Conservation (phyloP, 1,284 basidiomycete species). For the Tilletia caries region DNA sequence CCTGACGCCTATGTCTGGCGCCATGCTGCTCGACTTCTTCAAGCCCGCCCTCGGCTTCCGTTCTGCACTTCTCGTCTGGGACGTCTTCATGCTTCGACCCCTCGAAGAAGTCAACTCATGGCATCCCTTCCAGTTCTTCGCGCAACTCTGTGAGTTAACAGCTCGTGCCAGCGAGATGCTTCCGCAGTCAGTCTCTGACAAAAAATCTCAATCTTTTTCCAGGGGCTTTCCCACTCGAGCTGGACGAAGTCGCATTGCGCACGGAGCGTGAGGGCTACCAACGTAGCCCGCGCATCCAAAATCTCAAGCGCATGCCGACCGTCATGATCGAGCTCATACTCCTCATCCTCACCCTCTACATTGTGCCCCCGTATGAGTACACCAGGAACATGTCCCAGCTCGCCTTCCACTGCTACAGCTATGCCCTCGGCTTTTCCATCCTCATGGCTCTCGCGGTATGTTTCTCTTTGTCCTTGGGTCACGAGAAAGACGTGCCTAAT, state of each 20-base stretch:
- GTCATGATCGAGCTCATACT: constrained; percentile 35
- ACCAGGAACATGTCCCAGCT: constrained; percentile 39
- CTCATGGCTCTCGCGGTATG: not conserved
- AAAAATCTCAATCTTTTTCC: too few species aligned
- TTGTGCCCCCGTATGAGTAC: constrained; percentile 45
- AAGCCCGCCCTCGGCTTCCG: constrained; percentile 50
- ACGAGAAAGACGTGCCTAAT: not conserved
- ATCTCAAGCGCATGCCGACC: constrained; percentile 39
- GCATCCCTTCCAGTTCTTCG: constrained; percentile 39
- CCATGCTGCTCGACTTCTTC: constrained; percentile 49
- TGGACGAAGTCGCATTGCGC: constrained; percentile 40
- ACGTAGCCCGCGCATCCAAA: constrained; percentile 34
- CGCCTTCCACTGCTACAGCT: constrained; percentile 42
- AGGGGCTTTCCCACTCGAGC: constrained; percentile 49
- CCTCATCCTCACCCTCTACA: constrained; percentile 35
- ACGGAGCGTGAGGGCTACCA: constrained; percentile 31
- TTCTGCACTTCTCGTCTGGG: constrained; percentile 46
- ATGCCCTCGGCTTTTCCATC: constrained; percentile 30
- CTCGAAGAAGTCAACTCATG: constrained; percentile 41
- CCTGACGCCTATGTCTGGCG: constrained; percentile 36
- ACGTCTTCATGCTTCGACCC: constrained; percentile 47
- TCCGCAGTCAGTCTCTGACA: too few species aligned
- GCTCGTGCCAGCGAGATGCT: too few species aligned
- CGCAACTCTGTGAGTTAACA: too few species aligned
- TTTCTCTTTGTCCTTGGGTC: not conserved